Evolutionary conservation across 192 early-diverging fungal species (phyloP).

Genomic region (Rhizophagus prolifer): DNA sequence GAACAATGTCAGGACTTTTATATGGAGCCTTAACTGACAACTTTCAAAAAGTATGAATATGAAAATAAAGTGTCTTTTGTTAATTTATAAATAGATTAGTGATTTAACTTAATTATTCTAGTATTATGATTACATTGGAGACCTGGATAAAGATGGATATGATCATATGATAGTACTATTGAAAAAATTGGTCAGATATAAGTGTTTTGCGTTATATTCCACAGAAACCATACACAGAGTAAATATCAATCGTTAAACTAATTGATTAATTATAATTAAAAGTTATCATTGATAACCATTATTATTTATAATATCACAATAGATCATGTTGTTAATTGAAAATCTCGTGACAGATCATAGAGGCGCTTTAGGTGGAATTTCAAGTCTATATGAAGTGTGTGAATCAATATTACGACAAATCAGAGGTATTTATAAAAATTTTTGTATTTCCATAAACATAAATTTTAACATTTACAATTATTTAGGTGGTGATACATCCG

Average conservation of each 20-base stretch:
- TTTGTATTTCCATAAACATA: neutral
- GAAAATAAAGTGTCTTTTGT: neutral
- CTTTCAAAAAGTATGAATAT: neutral
- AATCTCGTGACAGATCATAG: neutral
- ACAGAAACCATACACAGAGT: neutral
- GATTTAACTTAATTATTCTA: neutral
- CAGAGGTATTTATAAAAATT: neutral
- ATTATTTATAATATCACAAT: neutral
- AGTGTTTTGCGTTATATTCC: neutral
- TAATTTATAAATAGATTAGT: neutral
- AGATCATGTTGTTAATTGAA: constrained; percentile 1
- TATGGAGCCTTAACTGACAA: constrained; percentile 2
- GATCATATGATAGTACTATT: neutral
- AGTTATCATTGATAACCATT: neutral
- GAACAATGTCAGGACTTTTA: neutral
- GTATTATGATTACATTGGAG: constrained; percentile 9
- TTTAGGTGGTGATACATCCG: constrained; percentile 2
- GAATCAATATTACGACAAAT: constrained; percentile 8
- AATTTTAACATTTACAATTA: neutral
- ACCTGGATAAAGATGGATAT: neutral
- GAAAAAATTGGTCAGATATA: neutral
- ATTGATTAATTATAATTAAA: neutral
- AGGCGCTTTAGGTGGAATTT: neutral
- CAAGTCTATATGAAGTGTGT: neutral
- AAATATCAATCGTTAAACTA: neutral